Evolutionary conservation across 345 rosid species (phyloP).

Genomic region (Fremontodendron californicum): DNA sequence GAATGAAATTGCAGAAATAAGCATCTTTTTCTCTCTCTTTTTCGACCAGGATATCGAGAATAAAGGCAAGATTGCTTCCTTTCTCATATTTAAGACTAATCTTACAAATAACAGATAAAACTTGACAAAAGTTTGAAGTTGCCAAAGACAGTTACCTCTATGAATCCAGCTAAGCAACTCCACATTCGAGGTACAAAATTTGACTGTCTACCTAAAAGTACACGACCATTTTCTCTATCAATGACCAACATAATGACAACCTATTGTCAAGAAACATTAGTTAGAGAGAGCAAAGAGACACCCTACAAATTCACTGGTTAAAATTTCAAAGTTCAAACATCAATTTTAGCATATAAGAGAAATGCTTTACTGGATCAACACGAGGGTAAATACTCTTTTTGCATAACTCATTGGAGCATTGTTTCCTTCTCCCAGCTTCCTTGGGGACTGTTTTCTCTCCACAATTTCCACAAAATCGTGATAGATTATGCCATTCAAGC

Average conservation of each 20-base stretch:
- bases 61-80: neutral
- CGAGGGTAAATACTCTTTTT: constrained; percentile 78
- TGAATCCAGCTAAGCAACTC: constrained; percentile 96
- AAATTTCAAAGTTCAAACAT: neutral
- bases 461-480: constrained; percentile 79
- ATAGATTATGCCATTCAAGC: constrained; percentile 72
- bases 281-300: constrained; percentile 7
- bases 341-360: neutral
- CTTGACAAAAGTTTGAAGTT: constrained; percentile 2
- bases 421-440: constrained; percentile 83
- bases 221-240: constrained; percentile 78
- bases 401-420: constrained; percentile 67
- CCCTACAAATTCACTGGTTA: neutral
- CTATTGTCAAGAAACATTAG: constrained; percentile 33
- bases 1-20: neutral
- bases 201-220: constrained; percentile 71
- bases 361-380: constrained; percentile 65
- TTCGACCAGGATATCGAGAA: neutral
- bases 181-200: constrained; percentile 90
- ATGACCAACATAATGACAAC: constrained; percentile 95
- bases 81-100: neutral
- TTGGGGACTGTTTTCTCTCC: constrained; percentile 54
- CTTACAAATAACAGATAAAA: neutral
- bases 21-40: neutral
- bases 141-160: constrained; percentile 52